These are phyloP conservation scores for Nakaseomyces bracarensis DNA, from an alignment of 1,139 yeast genomes.

Conservation along the genomic window DNA sequence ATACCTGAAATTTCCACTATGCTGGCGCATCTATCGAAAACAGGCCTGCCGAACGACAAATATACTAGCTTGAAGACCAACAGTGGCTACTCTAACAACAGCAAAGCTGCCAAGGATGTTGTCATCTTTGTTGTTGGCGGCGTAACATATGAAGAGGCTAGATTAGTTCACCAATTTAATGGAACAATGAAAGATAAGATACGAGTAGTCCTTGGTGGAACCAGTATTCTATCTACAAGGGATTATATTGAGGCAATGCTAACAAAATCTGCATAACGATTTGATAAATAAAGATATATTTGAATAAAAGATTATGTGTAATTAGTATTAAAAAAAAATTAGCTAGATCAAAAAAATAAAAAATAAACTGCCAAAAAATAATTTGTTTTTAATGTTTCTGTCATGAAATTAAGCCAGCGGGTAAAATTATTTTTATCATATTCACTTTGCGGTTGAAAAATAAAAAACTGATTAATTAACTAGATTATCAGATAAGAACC, in stretches of 20 bases:
- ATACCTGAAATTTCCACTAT: slow-evolving; percentile 60
- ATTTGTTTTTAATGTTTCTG: background rate
- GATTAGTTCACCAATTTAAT: slow-evolving; percentile 68
- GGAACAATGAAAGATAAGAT: slow-evolving; percentile 41
- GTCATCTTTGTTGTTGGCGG: slow-evolving; percentile 85
- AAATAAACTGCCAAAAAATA: background rate
- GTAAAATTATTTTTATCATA: too few species aligned
- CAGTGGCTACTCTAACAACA: slow-evolving; percentile 9
- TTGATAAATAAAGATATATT: background rate
- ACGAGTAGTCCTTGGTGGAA: slow-evolving; percentile 69
- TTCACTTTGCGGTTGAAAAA: too few species aligned
- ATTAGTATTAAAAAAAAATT: too few species aligned
- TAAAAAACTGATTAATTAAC: too few species aligned
- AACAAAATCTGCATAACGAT: background rate
- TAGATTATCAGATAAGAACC: too few species aligned
- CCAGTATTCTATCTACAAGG: slow-evolving; percentile 52
- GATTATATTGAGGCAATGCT: slow-evolving; percentile 37
- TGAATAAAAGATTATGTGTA: too few species aligned
- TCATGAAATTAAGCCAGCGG: background rate
- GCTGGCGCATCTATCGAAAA: slow-evolving; percentile 42
- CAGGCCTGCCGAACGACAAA: slow-evolving; percentile 40
- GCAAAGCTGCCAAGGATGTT: slow-evolving; percentile 57
- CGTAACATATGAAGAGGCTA: slow-evolving; percentile 83
- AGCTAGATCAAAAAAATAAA: too few species aligned
- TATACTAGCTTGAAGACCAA: slow-evolving; percentile 43